Percentiles rank a stretch among this genome's conserved stretches.
These are phyloP conservation scores for Penicillium psychrosexuale DNA, from an alignment of 2,329 filamentous ascomycete species.

Conservation along the genomic window DNA sequence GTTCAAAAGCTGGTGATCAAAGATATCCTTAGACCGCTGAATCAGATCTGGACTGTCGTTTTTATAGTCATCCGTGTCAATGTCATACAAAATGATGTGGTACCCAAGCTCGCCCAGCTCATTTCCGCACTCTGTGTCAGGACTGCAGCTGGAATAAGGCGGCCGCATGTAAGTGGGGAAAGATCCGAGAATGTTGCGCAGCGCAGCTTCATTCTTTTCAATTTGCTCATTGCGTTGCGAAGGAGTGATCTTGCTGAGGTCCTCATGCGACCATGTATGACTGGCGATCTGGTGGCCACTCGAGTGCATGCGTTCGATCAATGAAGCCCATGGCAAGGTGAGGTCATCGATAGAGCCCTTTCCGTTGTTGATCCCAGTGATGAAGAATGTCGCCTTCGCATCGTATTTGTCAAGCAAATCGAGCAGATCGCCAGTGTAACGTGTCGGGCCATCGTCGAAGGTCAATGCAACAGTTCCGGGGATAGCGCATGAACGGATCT, in stretches of 20 bases:
- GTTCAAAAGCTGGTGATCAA: slow-evolving; percentile 33
- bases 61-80: slow-evolving; percentile 49
- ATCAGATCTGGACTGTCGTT: slow-evolving; percentile 38
- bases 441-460: slow-evolving; percentile 64
- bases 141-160: slow-evolving; percentile 46
- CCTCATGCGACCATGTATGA: slow-evolving; percentile 53
- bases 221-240: slow-evolving; percentile 43
- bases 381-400: slow-evolving; percentile 66
- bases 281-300: slow-evolving; percentile 53
- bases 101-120: slow-evolving; percentile 49
- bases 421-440: slow-evolving; percentile 60
- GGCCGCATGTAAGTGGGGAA: slow-evolving; percentile 55
- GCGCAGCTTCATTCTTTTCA: slow-evolving; percentile 47
- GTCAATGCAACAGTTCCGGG: slow-evolving; percentile 63
- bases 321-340: slow-evolving; percentile 36
- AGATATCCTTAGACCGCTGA: slow-evolving; percentile 41
- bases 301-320: slow-evolving; percentile 43
- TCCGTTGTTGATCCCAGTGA: slow-evolving; percentile 51
- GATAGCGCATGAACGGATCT: slow-evolving; percentile 42
- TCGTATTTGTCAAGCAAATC: slow-evolving; percentile 59
- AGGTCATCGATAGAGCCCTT: slow-evolving; percentile 46
- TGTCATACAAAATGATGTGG: slow-evolving; percentile 48
- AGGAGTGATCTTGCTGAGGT: slow-evolving; percentile 42
- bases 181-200: slow-evolving; percentile 48
- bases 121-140: slow-evolving; percentile 37